Base-by-base conservation (phyloP, 345 rosid genomes). In the Salix viminalis region DNA sequence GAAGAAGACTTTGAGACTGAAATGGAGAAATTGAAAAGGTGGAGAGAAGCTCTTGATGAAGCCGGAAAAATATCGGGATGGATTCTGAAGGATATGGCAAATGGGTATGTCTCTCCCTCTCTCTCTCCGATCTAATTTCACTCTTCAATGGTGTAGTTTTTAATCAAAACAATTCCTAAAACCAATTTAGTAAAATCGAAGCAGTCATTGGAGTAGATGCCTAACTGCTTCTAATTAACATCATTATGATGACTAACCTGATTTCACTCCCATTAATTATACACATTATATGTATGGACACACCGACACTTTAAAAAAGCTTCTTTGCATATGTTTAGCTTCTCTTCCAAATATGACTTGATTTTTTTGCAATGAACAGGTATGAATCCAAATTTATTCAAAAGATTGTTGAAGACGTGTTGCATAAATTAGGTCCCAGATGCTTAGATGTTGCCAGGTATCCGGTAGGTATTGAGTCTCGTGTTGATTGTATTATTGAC, bases 21-120 rank as follows among this genome's bases (percentile, higher is more conserved):
- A 48, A 32, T 61, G 62, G 79, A 46, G 26, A 79, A 24, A 70
- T 76, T 79, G 26, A 32, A 32, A n/a, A 16, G 16, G 3, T 79
- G 82, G 85, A 69, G 79, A 72, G 13, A 2, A 34, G 85, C 75
- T 15, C 78, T 81, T 16, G 16, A 11, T 2, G 46, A 67, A 1
- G 75, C 74, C 0, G 74, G 73, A n/a, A 74, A 77, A 56, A 44
- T 77, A 12, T 62, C 73, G 6, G 84, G 84, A n/a, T 73, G 80
- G 79, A 66, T 67, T 65, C 18, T 73, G 16, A 28, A 65, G 28
- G 26, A 50, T 21, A 54, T 39, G 50, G 48, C 48, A 39, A 67
- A 67, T 37, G 48, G 70, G 50, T 66, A 65, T 16, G 16, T 44
- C 50, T 44, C 13, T 44, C 50, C 9, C 42, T 41, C 42, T 41